Evolutionary conservation across 441 rosid genomes (phyloP).

Genomic region (Jatropha podagrica): DNA sequence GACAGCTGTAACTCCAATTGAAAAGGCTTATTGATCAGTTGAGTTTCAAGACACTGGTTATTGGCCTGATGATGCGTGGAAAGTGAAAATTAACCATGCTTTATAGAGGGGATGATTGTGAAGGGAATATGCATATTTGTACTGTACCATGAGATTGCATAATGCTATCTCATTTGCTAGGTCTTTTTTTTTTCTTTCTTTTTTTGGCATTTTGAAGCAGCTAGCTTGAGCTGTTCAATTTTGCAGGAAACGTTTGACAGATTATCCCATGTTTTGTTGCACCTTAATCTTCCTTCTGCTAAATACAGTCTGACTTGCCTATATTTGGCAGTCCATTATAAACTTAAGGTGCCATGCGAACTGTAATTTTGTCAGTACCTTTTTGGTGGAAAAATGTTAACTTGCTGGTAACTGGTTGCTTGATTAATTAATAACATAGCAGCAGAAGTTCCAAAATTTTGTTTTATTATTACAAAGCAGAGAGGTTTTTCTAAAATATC

Average conservation of each 20-base stretch:
- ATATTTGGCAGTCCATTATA: background rate
- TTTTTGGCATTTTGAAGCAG: background rate
- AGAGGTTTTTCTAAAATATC: background rate
- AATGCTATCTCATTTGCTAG: background rate
- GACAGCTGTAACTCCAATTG: background rate
- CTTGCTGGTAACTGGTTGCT: background rate
- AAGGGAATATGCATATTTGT: background rate
- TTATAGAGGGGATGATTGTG: background rate
- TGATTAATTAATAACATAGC: background rate
- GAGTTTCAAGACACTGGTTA: background rate
- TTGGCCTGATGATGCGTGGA: background rate
- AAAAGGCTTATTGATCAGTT: conserved; percentile 4
- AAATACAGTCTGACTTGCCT: background rate
- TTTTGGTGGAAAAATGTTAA: background rate
- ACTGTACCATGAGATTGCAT: background rate
- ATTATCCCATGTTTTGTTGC: background rate
- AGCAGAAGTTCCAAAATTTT: background rate
- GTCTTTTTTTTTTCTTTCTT: background rate
- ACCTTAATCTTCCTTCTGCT: background rate
- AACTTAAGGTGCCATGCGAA: background rate
- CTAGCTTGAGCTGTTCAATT: background rate
- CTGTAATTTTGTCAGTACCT: background rate
- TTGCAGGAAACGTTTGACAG: background rate
- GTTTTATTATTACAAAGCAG: background rate
- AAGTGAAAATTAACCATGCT: background rate